Evolutionary conservation across 495 filamentous ascomycete genomes (phyloP).

Genomic region (Aspergillus egyptiacus): DNA sequence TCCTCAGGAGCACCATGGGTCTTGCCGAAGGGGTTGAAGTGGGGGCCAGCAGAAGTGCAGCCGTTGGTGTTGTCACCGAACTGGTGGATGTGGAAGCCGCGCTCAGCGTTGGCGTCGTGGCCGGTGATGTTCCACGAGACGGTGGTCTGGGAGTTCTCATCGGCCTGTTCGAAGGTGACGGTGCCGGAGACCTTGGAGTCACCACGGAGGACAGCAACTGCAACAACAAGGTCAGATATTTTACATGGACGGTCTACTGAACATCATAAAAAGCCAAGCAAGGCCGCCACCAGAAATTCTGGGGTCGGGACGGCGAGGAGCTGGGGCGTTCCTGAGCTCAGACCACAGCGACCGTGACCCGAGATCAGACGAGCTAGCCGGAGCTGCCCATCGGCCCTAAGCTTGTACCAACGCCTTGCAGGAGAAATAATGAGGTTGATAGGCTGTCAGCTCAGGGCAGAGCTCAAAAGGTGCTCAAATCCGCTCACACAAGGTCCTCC

Average conservation of each 20-base stretch:
- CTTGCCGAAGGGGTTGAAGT: slow-evolving; percentile 95
- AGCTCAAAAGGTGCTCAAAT: slow-evolving; percentile 49
- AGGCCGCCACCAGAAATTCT: neutral
- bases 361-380: slow-evolving; percentile 5
- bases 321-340: slow-evolving; percentile 7
- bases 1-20: slow-evolving; percentile 84
- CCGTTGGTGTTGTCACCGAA: slow-evolving; percentile 99
- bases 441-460: slow-evolving; percentile 20
- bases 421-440: slow-evolving; percentile 25
- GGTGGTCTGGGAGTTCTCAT: slow-evolving; percentile 73
- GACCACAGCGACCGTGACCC: slow-evolving; percentile 8
- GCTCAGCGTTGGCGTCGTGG: slow-evolving; percentile 89
- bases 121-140: slow-evolving; percentile 89
- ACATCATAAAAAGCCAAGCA: neutral
- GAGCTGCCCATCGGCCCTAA: slow-evolving; percentile 9
- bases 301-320: neutral
- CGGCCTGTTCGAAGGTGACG: slow-evolving; percentile 88
- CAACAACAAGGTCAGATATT: slow-evolving; percentile 4
- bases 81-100: slow-evolving; percentile 96
- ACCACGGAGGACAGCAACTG: slow-evolving; percentile 94
- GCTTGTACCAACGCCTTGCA: slow-evolving; percentile 6
- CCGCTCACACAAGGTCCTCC: slow-evolving; percentile 45
- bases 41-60: slow-evolving; percentile 94
- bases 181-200: slow-evolving; percentile 89
- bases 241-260: neutral